Evolutionary conservation across 306 rosid species (phyloP), one percentile per base, ranked within the genome.

Genomic region (Malus fusca): DNA sequence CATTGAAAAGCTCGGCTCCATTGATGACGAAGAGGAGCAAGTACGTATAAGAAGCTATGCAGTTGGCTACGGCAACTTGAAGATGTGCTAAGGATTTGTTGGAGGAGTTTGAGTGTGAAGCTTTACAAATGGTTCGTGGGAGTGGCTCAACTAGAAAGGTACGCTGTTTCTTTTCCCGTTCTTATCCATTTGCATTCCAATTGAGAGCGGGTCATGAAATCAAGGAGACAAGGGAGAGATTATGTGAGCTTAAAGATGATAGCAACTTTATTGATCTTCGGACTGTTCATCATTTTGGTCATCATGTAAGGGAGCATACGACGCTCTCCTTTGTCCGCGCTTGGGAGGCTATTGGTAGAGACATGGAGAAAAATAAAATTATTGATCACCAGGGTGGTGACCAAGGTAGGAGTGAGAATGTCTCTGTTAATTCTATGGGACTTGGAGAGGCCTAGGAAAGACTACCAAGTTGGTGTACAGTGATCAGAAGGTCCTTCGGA

Each of bases 331-430:
- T 46, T 46, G 52, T 46, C 13, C 18, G 6, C 15, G 2, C 6
- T 46, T 46, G 6, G 2, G 6, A 87, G 13, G 81, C 80, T 53
- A 23, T 87, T 66, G 90, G 85, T 55, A 82, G 88, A 55, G 66
- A 71, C 7, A 19, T 19, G 13, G 85, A 84, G 13, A 74, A 51
- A 42, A 61, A 74, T 51, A 42, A 69, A 1, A 31, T 71, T 11
- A 11, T 78, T 11, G 4, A 56, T 25, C 43, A 55, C 5, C 67
- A 8, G 22, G 18, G 22, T 69, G 55, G 9, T 62, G 43, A n/a
- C 18, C 64, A 21, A 30, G n/a, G 40, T 23, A 69, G 68, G 13
- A n/a, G n/a, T 4, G 12, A 14, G 61, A 56, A 56, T 8, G 61
- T 30, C 31, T n/a, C 26, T 56, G 26, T 56, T 11, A 56, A 21